phyloP scores from a whole-genome alignment of 805 yeast genomes.

The Nakazawaea ernobii region DNA sequence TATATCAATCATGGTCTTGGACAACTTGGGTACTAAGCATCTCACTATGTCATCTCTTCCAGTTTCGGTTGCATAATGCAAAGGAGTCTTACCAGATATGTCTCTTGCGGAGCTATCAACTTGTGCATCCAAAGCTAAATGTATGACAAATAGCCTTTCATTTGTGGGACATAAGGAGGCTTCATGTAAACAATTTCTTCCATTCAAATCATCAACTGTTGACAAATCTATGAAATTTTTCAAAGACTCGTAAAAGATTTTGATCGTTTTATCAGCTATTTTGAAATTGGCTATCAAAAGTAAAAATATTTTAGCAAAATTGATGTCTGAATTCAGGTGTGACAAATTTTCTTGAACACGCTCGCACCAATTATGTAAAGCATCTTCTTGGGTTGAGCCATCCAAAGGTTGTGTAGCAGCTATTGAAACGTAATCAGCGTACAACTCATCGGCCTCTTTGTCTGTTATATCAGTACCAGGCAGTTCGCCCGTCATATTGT shows the following conservation, averaged over 20 bases:
- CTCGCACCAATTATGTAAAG: constrained; percentile 28
- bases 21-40: constrained; percentile 27
- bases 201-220: constrained; percentile 65
- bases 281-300: constrained; percentile 59
- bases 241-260: constrained; percentile 42
- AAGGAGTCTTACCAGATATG: constrained; percentile 70
- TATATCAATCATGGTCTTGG: constrained; percentile 32
- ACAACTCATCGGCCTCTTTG: constrained; percentile 60
- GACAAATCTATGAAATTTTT: constrained; percentile 53
- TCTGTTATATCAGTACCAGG: constrained; percentile 21
- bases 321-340: constrained; percentile 32
- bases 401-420: constrained; percentile 13
- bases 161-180: constrained; percentile 28
- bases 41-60: constrained; percentile 41
- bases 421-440: constrained; percentile 53
- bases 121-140: constrained; percentile 18
- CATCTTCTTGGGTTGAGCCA: neutral
- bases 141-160: constrained; percentile 18
- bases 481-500: neutral
- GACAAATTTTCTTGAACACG: constrained; percentile 40
- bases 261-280: constrained; percentile 57
- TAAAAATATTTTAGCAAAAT: constrained; percentile 66
- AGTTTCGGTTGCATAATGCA: constrained; percentile 77
- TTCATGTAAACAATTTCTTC: constrained; percentile 75
- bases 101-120: constrained; percentile 35